A percentile compares a stretch with the other conserved stretches of the same genome.
phyloP scores from a whole-genome alignment of 208 protist species.

The Strigomonas oncopelti region DNA sequence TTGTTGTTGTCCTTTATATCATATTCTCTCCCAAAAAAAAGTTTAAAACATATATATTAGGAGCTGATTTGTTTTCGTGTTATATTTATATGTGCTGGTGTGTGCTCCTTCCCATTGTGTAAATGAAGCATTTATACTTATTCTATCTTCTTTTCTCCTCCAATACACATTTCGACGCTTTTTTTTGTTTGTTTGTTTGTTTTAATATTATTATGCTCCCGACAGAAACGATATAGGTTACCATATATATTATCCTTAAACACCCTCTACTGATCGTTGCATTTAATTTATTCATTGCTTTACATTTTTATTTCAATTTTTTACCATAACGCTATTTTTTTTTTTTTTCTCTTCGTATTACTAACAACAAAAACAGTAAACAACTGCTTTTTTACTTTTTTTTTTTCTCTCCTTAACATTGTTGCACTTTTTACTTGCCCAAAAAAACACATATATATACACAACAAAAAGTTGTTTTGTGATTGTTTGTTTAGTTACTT shows the following conservation, averaged over 20 bases:
- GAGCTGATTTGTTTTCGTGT: no score
- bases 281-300: background rate
- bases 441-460: background rate
- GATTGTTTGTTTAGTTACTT: background rate
- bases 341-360: constrained; percentile 4
- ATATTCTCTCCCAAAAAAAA: no score
- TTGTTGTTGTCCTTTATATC: no score
- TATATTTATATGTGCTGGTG: background rate
- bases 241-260: background rate
- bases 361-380: background rate
- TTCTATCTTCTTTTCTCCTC: background rate
- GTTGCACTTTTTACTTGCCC: background rate
- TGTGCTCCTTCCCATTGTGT: background rate
- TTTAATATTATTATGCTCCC: constrained; percentile 10
- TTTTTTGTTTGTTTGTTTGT: constrained; percentile 12
- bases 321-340: background rate
- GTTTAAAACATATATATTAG: no score
- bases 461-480: background rate
- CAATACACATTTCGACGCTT: background rate
- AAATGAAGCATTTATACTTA: no score
- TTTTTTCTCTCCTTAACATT: background rate
- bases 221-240: background rate
- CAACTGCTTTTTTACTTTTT: background rate
- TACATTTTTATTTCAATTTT: background rate
- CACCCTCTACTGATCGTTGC: background rate